Conservation (phyloP, 352 stramenopile species). For the Globisporangium solare region DNA sequence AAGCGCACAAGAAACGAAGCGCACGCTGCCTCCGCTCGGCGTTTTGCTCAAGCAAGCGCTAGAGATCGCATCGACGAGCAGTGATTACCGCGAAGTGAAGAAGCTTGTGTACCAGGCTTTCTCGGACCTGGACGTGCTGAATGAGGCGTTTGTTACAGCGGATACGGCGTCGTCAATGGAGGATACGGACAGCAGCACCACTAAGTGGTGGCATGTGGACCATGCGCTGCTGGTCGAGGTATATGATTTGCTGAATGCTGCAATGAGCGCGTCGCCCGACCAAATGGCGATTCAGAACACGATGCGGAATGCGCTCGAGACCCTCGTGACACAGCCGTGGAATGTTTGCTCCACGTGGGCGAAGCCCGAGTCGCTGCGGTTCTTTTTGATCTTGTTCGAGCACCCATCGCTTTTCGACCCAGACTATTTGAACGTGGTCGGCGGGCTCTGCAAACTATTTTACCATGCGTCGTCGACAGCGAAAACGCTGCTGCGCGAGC, state of each 20-base stretch:
- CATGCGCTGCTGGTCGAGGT: constrained; percentile 34
- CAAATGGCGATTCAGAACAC: constrained; percentile 61
- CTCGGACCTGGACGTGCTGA: constrained; percentile 53
- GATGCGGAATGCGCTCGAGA: constrained; percentile 64
- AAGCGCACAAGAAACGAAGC: constrained; percentile 1
- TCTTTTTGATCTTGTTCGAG: constrained; percentile 73
- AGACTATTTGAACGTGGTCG: constrained; percentile 66
- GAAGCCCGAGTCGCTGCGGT: constrained; percentile 33
- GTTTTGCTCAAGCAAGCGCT: constrained; percentile 38
- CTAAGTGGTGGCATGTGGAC: constrained; percentile 56
- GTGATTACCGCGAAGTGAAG: constrained; percentile 54
- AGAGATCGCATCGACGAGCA: constrained; percentile 26
- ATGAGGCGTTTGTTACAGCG: constrained; percentile 35
- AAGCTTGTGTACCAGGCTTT: constrained; percentile 67
- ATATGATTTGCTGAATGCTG: constrained; percentile 37
- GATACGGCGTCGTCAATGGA: background rate
- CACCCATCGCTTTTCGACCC: constrained; percentile 74
- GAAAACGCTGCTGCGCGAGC: constrained; percentile 47
- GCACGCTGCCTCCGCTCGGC: constrained; percentile 22
- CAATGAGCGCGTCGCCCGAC: constrained; percentile 26
- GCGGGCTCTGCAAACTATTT: constrained; percentile 64
- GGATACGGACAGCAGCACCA: constrained; percentile 2
- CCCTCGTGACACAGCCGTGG: constrained; percentile 66
- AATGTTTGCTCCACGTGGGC: constrained; percentile 74
- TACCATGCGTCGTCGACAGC: constrained; percentile 43